Evolutionary conservation across 2,329 filamentous ascomycete species (phyloP), one percentile per base, ranked within the genome.

Genomic region (Alternaria metachromatica): DNA sequence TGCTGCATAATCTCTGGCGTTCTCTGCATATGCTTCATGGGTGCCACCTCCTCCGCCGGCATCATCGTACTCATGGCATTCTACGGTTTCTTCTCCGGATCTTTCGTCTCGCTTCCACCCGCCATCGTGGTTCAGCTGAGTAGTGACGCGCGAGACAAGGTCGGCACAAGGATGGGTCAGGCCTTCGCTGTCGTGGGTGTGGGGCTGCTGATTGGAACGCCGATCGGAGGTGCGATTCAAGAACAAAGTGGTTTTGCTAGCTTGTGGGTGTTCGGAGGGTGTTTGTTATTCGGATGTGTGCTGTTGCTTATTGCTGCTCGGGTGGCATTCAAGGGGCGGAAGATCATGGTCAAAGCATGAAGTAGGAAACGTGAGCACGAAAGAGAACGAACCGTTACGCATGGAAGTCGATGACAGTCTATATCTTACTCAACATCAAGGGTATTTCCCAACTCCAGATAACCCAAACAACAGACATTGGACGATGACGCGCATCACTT

Each of bases 121-220:
- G 83, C 83, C 0, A 81, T 84, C 13, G 79, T 84, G 18, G 82
- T 84, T 0, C 67, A 75, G n/a, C 64, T 85, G 21, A 81, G 78
- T 9, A 73, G 77, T 33, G 80, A 84, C 23, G 80, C 81, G 50
- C 68, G 82, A 13, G 78, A 79, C 5, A 77, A 84, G 66, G 83
- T 86, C 50, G 84, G 84, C 1, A 85, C 84, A n/a, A 76, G 86
- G 5, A 78, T 88, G 68, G 87, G 87, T 0, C 87, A 87, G 84
- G 80, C 82, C 9, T 89, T 88, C 67, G 82, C 82, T 1, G 74
- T 84, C 43, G 81, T 82, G 3, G 82, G 83, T 0, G 76, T 88
- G 9, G 87, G 86, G 0, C 64, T 88, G 54, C 67, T 89, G 63
- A 80, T 87, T 8, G 87, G 87, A 3, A 87, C 86, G 4, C 87